Conservation (phyloP, 2,329 filamentous ascomycete species). For the Monosporascus sp. region DNA sequence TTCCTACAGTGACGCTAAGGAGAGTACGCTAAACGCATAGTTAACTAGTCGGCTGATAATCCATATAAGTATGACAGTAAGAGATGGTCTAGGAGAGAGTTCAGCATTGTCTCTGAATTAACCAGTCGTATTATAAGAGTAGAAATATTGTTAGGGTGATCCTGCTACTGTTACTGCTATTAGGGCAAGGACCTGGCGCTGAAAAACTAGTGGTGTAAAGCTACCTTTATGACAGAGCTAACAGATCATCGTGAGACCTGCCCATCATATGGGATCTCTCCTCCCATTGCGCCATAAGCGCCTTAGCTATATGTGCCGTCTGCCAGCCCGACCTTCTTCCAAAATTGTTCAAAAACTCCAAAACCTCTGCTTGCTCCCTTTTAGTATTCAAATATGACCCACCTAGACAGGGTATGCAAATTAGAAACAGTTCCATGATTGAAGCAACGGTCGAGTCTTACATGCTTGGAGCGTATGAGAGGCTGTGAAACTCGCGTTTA, state of each 20-base stretch:
- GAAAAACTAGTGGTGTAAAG: neutral
- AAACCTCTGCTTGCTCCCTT: conserved; percentile 28
- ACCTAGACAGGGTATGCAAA: conserved; percentile 14
- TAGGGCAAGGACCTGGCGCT: no score
- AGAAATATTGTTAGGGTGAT: no score
- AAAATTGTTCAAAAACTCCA: conserved; percentile 25
- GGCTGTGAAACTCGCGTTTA: conserved; percentile 20
- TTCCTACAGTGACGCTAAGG: no score
- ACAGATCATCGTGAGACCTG: neutral
- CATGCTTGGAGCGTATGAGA: conserved; percentile 21
- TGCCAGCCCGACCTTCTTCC: conserved; percentile 30
- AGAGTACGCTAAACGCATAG: no score
- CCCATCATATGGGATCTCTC: conserved; percentile 9
- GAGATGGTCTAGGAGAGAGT: no score
- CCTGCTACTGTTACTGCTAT: no score
- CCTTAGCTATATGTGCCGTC: conserved; percentile 38
- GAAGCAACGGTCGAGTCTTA: conserved; percentile 6
- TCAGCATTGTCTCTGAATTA: no score
- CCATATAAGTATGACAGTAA: no score
- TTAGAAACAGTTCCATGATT: no score
- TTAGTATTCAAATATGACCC: conserved; percentile 25
- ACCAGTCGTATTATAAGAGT: no score
- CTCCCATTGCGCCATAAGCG: conserved; percentile 42
- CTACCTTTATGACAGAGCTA: neutral
- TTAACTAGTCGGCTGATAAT: no score